These are phyloP conservation scores for Macroventuria anomochaeta DNA, from an alignment of 2,329 filamentous ascomycete genomes.

Conservation along the genomic window DNA sequence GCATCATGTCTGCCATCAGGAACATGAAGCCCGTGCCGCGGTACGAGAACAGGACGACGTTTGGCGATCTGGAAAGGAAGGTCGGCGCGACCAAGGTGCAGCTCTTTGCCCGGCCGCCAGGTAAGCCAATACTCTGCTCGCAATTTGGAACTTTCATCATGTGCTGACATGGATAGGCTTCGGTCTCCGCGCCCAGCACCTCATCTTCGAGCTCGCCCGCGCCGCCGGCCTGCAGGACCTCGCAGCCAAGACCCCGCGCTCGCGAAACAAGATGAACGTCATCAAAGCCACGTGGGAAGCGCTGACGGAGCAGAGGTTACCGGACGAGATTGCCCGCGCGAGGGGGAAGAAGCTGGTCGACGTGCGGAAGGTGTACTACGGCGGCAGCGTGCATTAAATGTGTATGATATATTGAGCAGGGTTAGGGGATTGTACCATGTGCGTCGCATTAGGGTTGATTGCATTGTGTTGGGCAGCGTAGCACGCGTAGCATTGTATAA, in stretches of 20 bases:
- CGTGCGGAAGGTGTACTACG: conserved; percentile 96
- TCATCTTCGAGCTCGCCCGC: conserved; percentile 94
- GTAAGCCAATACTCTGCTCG: conserved; percentile 60
- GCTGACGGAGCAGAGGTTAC: conserved; percentile 80
- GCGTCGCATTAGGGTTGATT: not conserved
- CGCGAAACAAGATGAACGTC: conserved; percentile 96
- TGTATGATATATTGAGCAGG: conserved; percentile 3
- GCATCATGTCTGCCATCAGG: conserved; percentile 79
- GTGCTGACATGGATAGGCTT: conserved; percentile 70
- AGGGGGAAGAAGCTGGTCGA: conserved; percentile 95
- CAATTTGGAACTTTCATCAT: too few species aligned
- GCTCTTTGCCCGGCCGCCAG: conserved; percentile 82
- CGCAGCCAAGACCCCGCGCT: conserved; percentile 79
- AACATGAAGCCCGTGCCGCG: conserved; percentile 92
- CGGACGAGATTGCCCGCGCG: conserved; percentile 87
- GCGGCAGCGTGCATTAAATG: conserved; percentile 60
- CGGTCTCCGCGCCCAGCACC: conserved; percentile 86
- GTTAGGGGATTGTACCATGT: conserved; percentile 19
- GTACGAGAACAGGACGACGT: conserved; percentile 93
- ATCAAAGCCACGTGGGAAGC: conserved; percentile 90
- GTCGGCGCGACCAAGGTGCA: conserved; percentile 86
- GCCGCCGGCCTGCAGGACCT: conserved; percentile 87
- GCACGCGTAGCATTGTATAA: conserved; percentile 22
- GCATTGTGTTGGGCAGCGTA: not conserved
- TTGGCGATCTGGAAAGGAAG: conserved; percentile 82